These are phyloP conservation scores for Tolypocladium amazonense DNA, from an alignment of 2,329 filamentous ascomycete genomes.

Conservation along the genomic window DNA sequence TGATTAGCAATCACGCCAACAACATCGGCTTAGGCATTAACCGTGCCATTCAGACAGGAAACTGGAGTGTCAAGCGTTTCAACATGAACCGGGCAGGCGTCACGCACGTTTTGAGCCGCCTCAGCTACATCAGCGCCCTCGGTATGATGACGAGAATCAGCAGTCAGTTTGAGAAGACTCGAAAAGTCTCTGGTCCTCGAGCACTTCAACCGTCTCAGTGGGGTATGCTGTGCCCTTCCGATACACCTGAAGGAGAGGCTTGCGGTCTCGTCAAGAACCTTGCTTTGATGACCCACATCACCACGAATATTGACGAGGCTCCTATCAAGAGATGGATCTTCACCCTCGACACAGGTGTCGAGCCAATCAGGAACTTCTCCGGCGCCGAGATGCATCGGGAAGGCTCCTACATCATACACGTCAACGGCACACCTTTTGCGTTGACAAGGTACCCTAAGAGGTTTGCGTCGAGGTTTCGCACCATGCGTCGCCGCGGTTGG, in stretches of 20 bases:
- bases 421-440: conserved; percentile 91
- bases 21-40: conserved; percentile 91
- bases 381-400: conserved; percentile 79
- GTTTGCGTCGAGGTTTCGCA: conserved; percentile 77
- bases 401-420: conserved; percentile 80
- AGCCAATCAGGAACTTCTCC: conserved; percentile 56
- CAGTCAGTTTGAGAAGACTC: conserved; percentile 97
- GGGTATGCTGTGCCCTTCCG: conserved; percentile 93
- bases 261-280: conserved; percentile 97
- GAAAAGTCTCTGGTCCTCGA: conserved; percentile 92
- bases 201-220: conserved; percentile 96
- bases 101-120: conserved; percentile 86
- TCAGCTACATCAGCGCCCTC: conserved; percentile 92
- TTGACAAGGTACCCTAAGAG: conserved; percentile 76
- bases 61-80: conserved; percentile 97
- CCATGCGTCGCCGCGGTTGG: conserved; percentile 76
- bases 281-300: conserved; percentile 98
- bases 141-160: conserved; percentile 99
- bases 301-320: conserved; percentile 87
- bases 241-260: conserved; percentile 96
- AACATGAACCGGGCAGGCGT: conserved; percentile 97
- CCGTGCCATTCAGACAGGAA: conserved; percentile 90
- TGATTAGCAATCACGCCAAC: conserved; percentile 75
- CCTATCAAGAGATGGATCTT: conserved; percentile 82
- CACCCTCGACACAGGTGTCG: conserved; percentile 74